Percentiles rank a stretch among this genome's conserved stretches.
Conservation (phyloP, 768 basidiomycete species). For the Leccinum truebloodii region DNA sequence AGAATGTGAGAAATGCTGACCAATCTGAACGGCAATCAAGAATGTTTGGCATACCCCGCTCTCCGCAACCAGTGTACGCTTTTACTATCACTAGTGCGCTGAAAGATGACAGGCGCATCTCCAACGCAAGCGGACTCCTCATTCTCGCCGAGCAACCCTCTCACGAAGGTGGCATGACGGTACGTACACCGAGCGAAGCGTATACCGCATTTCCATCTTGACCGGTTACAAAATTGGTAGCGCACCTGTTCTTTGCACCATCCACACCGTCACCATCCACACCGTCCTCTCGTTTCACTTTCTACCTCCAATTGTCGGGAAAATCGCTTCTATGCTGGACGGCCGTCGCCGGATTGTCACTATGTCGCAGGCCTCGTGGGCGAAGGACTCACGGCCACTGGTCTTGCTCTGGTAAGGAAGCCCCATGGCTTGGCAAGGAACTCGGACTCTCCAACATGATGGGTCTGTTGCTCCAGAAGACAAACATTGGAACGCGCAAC, state of each 20-base stretch:
- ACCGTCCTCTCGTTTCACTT: background rate
- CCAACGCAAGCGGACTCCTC: too few relatives aligned
- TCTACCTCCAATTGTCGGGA: constrained; percentile 44
- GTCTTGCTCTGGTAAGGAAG: constrained; percentile 82
- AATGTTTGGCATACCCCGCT: too few relatives aligned
- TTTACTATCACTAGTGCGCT: too few relatives aligned
- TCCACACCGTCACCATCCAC: background rate
- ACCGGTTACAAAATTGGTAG: background rate
- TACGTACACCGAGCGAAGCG: too few relatives aligned
- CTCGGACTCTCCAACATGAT: constrained; percentile 90
- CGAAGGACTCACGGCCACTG: constrained; percentile 64
- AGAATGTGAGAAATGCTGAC: too few relatives aligned
- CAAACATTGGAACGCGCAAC: constrained; percentile 86
- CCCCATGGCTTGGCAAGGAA: constrained; percentile 68
- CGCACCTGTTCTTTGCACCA: background rate
- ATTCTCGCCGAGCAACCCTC: too few relatives aligned
- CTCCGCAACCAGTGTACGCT: too few relatives aligned
- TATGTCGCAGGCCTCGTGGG: constrained; percentile 84
- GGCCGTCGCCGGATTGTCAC: constrained; percentile 86
- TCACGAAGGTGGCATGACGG: too few relatives aligned
- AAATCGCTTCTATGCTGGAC: constrained; percentile 55
- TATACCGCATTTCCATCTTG: background rate
- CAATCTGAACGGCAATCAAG: too few relatives aligned
- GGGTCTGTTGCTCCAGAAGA: constrained; percentile 96
- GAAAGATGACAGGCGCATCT: too few relatives aligned